Base-by-base conservation (phyloP, 768 basidiomycete genomes). In the Tremella yokohamensis region DNA sequence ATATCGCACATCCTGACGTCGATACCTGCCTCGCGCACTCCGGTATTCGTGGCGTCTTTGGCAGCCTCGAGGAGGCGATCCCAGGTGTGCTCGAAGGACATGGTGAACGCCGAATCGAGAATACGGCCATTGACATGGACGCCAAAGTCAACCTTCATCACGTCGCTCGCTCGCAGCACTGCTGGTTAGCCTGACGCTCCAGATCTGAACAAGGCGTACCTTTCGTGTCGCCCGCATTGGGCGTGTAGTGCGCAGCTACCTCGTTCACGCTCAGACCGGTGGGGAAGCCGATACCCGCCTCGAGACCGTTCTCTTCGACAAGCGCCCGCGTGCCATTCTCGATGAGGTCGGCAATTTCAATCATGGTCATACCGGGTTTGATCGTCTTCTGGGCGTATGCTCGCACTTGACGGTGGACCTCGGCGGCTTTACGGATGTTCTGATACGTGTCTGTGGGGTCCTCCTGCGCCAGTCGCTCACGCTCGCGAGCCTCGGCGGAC, bases 121-220 rank as follows among this genome's bases (percentile, higher is more conserved):
- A 98, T 99, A 52, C 90, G 82, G n/a, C 94, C 96, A 69, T 88
- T 88, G 37, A 98, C 92, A 63, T 99, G 96, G 2, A 98, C 92
- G 51, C 96, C 96, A 68, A 99, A 84, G 73, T 99, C 96, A 49
- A 99, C 91, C 79, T 99, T 98, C 62, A 99, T 80, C 16, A 97
- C 87, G 71, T 98, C 94, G 38, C 85, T 84, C 56, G 83, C 78
- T 72, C 87, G 81, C 34, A 98, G 79, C 22, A 92, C 93, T 93
- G 73, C 25, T 42, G n/a, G 6, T 18, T 54, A 62, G 22, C 12
- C 18, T 16, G 12, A 47, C 13, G n/a, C 7, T 16, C 15, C 18
- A 20, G 8, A 42, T 8, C 15, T 26, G 38, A 2, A 20, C 11
- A 22, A 3, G 44, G 79, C 84, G 60, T 66, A 92, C 91, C 82